Percentiles rank a stretch among this genome's conserved stretches.
These are phyloP conservation scores for Stipa capillata DNA, from an alignment of 176 grass and related monocot genomes.

Conservation along the genomic window DNA sequence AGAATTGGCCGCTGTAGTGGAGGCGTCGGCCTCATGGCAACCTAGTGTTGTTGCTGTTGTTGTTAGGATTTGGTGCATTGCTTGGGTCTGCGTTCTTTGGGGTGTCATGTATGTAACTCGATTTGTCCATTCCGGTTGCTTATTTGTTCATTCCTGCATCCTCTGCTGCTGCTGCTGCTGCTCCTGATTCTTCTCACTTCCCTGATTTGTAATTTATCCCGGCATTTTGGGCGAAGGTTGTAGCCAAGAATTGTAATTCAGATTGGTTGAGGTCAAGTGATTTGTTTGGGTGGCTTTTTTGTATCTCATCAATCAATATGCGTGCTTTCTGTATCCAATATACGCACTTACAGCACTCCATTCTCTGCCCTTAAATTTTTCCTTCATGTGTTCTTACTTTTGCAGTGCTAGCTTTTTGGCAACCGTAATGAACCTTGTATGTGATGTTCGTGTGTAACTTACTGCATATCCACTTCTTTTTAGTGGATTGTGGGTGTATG, in stretches of 20 bases:
- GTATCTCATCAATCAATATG: conserved; percentile 9
- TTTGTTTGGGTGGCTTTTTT: conserved; percentile 37
- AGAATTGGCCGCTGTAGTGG: conserved; percentile 2
- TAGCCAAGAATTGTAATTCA: conserved; percentile 49
- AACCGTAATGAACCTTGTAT: not conserved
- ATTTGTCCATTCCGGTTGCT: conserved; percentile 24
- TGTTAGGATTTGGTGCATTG: conserved; percentile 30
- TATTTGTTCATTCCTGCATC: conserved; percentile 29
- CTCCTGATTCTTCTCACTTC: conserved; percentile 21
- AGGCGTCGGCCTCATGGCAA: conserved; percentile 8
- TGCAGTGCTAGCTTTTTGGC: too few relatives aligned
- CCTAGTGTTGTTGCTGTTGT: not conserved
- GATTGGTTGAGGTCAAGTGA: conserved; percentile 38
- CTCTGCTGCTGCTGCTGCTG: not conserved
- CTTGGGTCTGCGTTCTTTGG: conserved; percentile 30
- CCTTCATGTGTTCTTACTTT: not conserved
- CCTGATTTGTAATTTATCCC: conserved; percentile 39
- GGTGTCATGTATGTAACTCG: conserved; percentile 23
- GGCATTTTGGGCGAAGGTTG: conserved; percentile 46
- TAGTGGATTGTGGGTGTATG: not conserved
- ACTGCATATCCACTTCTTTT: not conserved
- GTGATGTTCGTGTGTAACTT: not conserved
- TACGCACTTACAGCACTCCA: too few relatives aligned
- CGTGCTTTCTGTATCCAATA: not conserved
- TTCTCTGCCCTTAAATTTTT: too few relatives aligned